These are phyloP conservation scores for Suillus fuscotomentosus DNA, from an alignment of 768 basidiomycete genomes.

Conservation along the genomic window DNA sequence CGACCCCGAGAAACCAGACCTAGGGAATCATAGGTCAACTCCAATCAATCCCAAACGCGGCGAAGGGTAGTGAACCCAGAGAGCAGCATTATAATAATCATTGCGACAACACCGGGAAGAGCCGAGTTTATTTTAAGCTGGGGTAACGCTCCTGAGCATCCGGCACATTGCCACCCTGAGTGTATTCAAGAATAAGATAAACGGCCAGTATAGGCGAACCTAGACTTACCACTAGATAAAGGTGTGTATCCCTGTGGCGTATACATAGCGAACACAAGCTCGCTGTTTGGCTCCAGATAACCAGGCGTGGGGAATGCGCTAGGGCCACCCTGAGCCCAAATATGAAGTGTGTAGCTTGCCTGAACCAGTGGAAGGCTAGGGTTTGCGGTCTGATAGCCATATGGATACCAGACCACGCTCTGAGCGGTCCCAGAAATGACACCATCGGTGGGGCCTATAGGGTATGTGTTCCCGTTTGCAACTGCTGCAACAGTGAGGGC, in stretches of 20 bases:
- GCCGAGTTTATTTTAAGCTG: constrained; percentile 31
- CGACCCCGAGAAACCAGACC: not conserved
- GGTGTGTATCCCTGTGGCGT: constrained; percentile 56
- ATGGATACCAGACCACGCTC: constrained; percentile 59
- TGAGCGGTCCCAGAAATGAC: constrained; percentile 51
- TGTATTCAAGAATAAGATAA: not conserved
- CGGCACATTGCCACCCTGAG: constrained; percentile 29
- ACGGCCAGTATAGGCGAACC: not conserved
- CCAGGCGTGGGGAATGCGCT: constrained; percentile 49
- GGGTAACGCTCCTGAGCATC: constrained; percentile 29
- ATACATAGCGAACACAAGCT: constrained; percentile 62
- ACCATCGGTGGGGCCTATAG: constrained; percentile 57
- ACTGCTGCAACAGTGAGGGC: constrained; percentile 62
- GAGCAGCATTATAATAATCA: constrained; percentile 28
- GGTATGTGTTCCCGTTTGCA: constrained; percentile 67
- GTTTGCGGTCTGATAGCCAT: constrained; percentile 47
- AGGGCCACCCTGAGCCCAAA: constrained; percentile 56
- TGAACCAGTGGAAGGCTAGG: constrained; percentile 57
- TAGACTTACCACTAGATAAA: constrained; percentile 39
- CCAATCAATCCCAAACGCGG: constrained; percentile 26
- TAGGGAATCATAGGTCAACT: not conserved
- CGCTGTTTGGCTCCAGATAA: constrained; percentile 49
- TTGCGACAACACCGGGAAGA: constrained; percentile 31
- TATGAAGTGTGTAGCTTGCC: constrained; percentile 57
- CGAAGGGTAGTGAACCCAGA: constrained; percentile 35